Evolutionary conservation across 208 protist genomes (phyloP), one percentile per base, ranked within the genome.

Genomic region (Acanthamoeba sp.): DNA sequence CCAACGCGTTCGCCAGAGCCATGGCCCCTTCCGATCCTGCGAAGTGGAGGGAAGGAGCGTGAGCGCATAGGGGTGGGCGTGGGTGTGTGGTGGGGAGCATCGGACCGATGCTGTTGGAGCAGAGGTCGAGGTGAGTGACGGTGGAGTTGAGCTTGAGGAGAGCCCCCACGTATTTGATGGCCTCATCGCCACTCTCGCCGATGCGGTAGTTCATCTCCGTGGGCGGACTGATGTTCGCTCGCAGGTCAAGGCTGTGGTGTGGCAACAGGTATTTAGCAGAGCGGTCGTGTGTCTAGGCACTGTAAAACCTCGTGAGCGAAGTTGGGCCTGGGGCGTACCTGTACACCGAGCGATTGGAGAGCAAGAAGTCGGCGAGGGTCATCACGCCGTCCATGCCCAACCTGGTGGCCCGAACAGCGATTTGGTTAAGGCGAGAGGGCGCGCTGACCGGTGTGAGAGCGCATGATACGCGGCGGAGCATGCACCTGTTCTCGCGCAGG

Each of bases 361-460:
- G 24, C n/a, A 91, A 55, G 50, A 71, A 64, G 59, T 91, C 59
- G n/a, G 84, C 84, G 24, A 91, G 59, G 1, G 84, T 71, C 50
- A 91, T 73, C 50, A 91, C 84, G 6, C 84, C 84, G 16, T 91
- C 84, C 84, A 91, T 91, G 16, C 84, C 84, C 34, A 91, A 32
- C 34, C 84, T 91, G 38, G 20, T 1, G 2, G 18, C 20, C 10
- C 3, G 18, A 20, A 59, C 55, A 59, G 55, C 10, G 18, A 59
- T 24, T 59, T 48, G 42, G 42, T 48, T 48, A 48, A 48, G 10
- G 42, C 42, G 42, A 48, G 42, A 3, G 42, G 42, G 42, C 42
- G 42, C 42, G 10, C 42, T 14, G 42, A 48, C 27, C 4, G 59
- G n/a, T 3, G 20, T 16, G 59, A 66, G n/a, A 16, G 59, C 20